Conservation (phyloP, 176 grass and related monocot species). For the Raddia guianensis region DNA sequence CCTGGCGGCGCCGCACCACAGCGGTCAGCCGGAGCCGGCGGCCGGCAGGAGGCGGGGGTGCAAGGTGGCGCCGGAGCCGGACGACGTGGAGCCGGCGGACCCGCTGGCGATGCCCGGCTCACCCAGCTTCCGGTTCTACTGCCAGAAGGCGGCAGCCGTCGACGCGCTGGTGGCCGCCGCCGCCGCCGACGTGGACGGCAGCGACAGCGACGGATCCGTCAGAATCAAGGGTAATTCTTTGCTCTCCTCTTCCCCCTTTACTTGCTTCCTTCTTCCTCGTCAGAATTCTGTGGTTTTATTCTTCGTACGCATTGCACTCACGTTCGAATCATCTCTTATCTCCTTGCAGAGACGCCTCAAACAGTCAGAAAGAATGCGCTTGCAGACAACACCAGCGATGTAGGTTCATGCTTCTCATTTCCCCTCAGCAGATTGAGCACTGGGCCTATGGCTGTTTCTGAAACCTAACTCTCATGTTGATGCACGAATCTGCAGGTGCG, state of each 20-base stretch:
- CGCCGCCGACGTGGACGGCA: background rate
- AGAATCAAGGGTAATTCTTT: constrained; percentile 11
- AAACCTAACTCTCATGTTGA: background rate
- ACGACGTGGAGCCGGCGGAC: background rate
- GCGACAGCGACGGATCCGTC: constrained; percentile 4
- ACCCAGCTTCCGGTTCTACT: constrained; percentile 63
- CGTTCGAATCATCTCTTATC: background rate
- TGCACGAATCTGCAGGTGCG: constrained; percentile 8
- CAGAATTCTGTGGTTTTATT: background rate
- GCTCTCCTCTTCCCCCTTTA: too few species aligned
- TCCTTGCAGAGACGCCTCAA: constrained; percentile 44
- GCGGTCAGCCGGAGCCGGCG: background rate
- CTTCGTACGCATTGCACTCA: constrained; percentile 22
- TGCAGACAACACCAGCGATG: constrained; percentile 22
- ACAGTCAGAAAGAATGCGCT: constrained; percentile 8
- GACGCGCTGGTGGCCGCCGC: constrained; percentile 40
- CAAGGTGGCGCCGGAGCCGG: constrained; percentile 48
- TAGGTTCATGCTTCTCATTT: constrained; percentile 9
- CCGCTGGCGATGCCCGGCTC: constrained; percentile 32
- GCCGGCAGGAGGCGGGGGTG: background rate
- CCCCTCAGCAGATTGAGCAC: background rate
- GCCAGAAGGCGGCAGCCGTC: constrained; percentile 33
- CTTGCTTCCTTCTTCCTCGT: background rate
- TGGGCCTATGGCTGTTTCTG: background rate
- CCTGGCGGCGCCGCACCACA: background rate